Base-by-base conservation (phyloP, 2,329 filamentous ascomycete genomes). In the Aspergillus texensis region DNA sequence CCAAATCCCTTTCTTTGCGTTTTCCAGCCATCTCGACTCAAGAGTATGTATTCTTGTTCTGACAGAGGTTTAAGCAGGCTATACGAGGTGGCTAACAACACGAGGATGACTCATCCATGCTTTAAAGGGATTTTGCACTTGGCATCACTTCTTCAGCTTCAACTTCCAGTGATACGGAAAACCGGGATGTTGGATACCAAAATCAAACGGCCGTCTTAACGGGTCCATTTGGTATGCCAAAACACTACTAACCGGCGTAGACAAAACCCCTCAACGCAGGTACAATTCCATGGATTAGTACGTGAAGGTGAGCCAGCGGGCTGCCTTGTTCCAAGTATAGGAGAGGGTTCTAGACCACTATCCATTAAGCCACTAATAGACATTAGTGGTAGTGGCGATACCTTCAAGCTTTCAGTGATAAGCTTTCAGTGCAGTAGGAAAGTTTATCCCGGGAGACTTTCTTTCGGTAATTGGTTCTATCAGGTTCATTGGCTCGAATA, bases 1-100 rank as follows among this genome's bases (percentile, higher is more conserved):
- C 50, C 19, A 66, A 41, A 21, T 61, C 36, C 24, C 43, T 48
- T 4, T 36, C 36, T 28, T 56, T 62, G 43, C 62, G 62, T 28
- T 64, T 62, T 14, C 14, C 34, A 14, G 62, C 26, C 62, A 64
- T 64, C 12, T 28, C 3, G 12, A 28, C 24, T 48, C 45, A 28
- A 6, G 21, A 0, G 28, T 48, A 28, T 4, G 24, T 12, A 48
- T 48, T 9, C 12, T 48, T 48, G 24, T 48, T 14, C 24, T 4
- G 45, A 12, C 24, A 28, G 3, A 48, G 12, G 45, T 48, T 10
- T 3, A 6, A 28, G 12, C 45, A 48, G 14, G 24, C 6, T 5
- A 48, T 26, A 12, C 12, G 21, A 28, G 21, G 45, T 24, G 45
- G 24, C 12, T 28, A 16, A 9, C 45, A 28, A 48, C 45, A 48